These are phyloP conservation scores for Podaxis sp. DNA, from an alignment of 768 basidiomycete species.

Conservation along the genomic window DNA sequence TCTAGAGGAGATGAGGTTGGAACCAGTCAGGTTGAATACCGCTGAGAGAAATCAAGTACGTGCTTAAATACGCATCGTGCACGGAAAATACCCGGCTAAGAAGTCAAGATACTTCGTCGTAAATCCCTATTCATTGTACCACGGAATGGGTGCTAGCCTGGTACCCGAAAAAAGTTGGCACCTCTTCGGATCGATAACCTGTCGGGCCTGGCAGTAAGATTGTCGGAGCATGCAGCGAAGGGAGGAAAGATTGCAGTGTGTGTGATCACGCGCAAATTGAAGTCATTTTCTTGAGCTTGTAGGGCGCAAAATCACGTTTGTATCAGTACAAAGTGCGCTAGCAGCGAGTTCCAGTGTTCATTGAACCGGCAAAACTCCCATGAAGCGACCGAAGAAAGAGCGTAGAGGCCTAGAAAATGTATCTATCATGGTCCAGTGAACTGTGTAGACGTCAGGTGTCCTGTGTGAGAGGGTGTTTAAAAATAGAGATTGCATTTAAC, in stretches of 20 bases:
- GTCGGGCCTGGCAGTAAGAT: background rate
- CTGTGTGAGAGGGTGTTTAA: background rate
- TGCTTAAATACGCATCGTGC: conserved; percentile 17
- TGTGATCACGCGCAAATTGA: conserved; percentile 2
- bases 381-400: background rate
- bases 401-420: background rate
- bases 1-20: conserved; percentile 28
- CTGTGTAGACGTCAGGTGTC: conserved; percentile 1
- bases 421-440: background rate
- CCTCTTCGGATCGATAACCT: conserved; percentile 3
- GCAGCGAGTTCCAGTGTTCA: background rate
- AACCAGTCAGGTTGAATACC: conserved; percentile 15
- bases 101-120: background rate
- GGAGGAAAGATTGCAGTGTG: background rate
- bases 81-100: conserved; percentile 21
- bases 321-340: background rate
- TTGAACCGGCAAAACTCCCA: background rate
- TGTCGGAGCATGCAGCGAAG: background rate
- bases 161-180: background rate
- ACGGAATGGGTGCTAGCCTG: background rate
- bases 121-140: background rate
- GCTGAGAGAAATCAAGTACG: conserved; percentile 10
- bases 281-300: background rate
- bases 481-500: background rate
- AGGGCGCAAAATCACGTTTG: background rate